Percentiles rank a stretch among this genome's conserved stretches.
phyloP scores from a whole-genome alignment of 768 basidiomycete species.

The button mushroom (Agaricus bisporus) region DNA sequence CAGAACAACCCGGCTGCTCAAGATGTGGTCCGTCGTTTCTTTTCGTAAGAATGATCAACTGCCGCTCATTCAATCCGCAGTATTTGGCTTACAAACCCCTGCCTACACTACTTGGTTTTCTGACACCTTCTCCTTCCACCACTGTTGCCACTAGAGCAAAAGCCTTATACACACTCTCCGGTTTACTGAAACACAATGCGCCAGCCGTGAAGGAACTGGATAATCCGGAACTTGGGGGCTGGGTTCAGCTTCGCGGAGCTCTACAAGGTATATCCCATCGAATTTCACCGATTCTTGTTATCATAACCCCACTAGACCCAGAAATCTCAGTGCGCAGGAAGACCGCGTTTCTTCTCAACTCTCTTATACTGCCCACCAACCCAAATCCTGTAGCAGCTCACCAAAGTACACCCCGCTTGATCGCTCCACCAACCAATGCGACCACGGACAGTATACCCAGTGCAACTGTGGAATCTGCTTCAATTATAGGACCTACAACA shows the following conservation, averaged over 20 bases:
- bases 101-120: conserved; percentile 52
- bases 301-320: conserved; percentile 47
- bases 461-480: background rate
- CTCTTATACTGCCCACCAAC: conserved; percentile 52
- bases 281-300: background rate
- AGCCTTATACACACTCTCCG: conserved; percentile 77
- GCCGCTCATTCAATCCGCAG: conserved; percentile 25
- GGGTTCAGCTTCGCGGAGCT: conserved; percentile 52
- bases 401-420: conserved; percentile 14
- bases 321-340: conserved; percentile 76
- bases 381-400: conserved; percentile 12
- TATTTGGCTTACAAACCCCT: conserved; percentile 65
- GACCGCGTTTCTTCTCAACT: conserved; percentile 67
- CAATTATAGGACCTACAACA: conserved; percentile 3
- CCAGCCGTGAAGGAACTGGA: conserved; percentile 54
- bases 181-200: conserved; percentile 70
- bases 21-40: conserved; percentile 42
- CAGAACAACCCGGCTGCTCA: conserved; percentile 90
- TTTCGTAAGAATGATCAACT: conserved; percentile 28
- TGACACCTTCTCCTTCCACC: conserved; percentile 42
- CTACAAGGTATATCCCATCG: conserved; percentile 45
- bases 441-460: background rate
- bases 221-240: conserved; percentile 46
- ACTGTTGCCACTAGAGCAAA: conserved; percentile 63
- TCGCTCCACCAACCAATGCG: background rate